Evolutionary conservation across 441 rosid genomes (phyloP).

Genomic region (Theobroma grandiflorum): DNA sequence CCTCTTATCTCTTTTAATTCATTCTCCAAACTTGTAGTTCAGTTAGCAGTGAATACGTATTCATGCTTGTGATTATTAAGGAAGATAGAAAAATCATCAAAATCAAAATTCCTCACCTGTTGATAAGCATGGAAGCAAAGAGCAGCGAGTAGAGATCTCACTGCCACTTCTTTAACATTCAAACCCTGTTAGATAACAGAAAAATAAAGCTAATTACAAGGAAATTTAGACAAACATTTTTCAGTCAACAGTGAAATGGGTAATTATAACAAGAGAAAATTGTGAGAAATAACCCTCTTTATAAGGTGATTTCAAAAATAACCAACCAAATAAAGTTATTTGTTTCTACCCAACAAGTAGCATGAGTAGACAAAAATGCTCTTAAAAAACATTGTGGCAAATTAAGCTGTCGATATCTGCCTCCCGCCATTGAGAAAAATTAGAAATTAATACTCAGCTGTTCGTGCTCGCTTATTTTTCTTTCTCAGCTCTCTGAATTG

Average conservation of each 20-base stretch:
- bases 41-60: not conserved
- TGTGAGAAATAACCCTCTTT: no score
- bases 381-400: no score
- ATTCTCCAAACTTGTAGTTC: not conserved
- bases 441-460: no score
- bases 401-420: no score
- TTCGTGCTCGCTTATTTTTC: no score
- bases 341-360: no score
- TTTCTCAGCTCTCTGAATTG: no score
- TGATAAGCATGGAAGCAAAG: constrained; percentile 98
- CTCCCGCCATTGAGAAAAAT: no score
- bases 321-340: no score
- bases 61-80: not conserved
- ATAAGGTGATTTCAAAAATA: no score
- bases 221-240: not conserved
- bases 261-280: constrained; percentile 5
- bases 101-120: constrained; percentile 61
- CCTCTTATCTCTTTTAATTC: not conserved
- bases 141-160: constrained; percentile 82
- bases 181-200: constrained; percentile 69
- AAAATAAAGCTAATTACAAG: not conserved
- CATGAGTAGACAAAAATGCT: no score
- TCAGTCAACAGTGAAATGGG: not conserved
- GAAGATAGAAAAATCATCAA: constrained; percentile 3
- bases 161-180: constrained; percentile 70